phyloP scores from a whole-genome alignment of 129 eudicot species.

The Kitagawia praeruptora region DNA sequence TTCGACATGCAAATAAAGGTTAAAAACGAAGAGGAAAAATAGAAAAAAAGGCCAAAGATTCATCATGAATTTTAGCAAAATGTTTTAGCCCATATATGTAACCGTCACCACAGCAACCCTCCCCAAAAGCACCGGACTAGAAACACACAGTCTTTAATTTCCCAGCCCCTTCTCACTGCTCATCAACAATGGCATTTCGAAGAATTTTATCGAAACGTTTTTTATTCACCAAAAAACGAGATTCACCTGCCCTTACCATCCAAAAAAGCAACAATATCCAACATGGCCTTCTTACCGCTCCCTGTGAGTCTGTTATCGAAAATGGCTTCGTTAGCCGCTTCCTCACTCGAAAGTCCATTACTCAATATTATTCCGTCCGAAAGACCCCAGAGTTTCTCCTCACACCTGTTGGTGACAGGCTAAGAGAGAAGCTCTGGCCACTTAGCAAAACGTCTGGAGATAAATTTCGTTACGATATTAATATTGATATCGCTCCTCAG shows the following conservation, averaged over 20 bases:
- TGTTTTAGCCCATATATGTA: constrained; percentile 11
- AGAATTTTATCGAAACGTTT: constrained; percentile 47
- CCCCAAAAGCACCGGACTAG: background rate
- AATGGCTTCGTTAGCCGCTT: constrained; percentile 43
- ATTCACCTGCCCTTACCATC: constrained; percentile 8
- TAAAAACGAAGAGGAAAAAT: background rate
- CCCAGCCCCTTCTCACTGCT: constrained; percentile 2
- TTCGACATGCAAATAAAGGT: background rate
- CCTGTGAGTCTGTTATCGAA: constrained; percentile 18
- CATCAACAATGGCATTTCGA: constrained; percentile 53
- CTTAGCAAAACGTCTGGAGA: constrained; percentile 11
- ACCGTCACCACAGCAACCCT: constrained; percentile 1
- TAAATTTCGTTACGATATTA: constrained; percentile 32
- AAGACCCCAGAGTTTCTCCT: constrained; percentile 35
- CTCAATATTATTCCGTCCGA: constrained; percentile 16
- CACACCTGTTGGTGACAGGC: constrained; percentile 41
- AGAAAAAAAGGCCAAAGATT: background rate
- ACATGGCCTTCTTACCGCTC: background rate
- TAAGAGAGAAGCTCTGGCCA: constrained; percentile 40
- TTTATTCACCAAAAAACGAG: constrained; percentile 9
- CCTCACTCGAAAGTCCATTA: constrained; percentile 39
- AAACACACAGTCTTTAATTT: background rate
- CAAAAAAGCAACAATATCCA: constrained; percentile 15
- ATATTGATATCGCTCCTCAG: constrained; percentile 27
- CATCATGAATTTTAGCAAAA: background rate